Percentiles rank a stretch among this genome's conserved stretches.
Evolutionary conservation across 768 basidiomycete species (phyloP).

Genomic region (Tricholoma flavovirens): DNA sequence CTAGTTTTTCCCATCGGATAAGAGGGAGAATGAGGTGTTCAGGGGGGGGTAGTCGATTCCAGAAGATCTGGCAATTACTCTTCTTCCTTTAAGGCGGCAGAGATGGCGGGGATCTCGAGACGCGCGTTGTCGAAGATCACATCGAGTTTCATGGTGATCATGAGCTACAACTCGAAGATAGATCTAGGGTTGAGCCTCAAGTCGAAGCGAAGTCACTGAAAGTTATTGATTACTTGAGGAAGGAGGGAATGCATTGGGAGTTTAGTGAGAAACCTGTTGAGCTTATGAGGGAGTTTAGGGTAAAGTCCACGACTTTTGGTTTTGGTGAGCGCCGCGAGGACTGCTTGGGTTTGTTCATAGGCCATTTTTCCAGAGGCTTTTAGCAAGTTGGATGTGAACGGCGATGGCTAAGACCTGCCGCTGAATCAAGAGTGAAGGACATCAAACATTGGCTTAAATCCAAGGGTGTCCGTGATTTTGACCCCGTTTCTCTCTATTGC

Average conservation of each 20-base stretch:
- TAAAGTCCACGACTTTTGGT: slow-evolving; percentile 17
- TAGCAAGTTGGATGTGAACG: slow-evolving; percentile 56
- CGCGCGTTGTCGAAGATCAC: slow-evolving; percentile 87
- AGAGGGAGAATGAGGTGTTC: slow-evolving; percentile 73
- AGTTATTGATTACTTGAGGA: slow-evolving; percentile 87
- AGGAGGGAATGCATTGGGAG: slow-evolving; percentile 85
- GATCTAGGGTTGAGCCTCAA: slow-evolving; percentile 94
- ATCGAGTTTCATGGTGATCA: slow-evolving; percentile 87
- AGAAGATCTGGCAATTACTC: slow-evolving; percentile 53
- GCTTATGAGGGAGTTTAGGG: slow-evolving; percentile 82
- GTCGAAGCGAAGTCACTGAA: slow-evolving; percentile 89
- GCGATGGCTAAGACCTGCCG: slow-evolving; percentile 61
- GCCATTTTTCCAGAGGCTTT: slow-evolving; percentile 83
- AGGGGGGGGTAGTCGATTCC: slow-evolving; percentile 57
- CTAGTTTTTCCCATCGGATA: slow-evolving; percentile 86
- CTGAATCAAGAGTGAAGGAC: slow-evolving; percentile 69
- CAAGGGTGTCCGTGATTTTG: slow-evolving; percentile 85
- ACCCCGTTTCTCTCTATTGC: slow-evolving; percentile 86
- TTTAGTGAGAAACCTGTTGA: slow-evolving; percentile 84
- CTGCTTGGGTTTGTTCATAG: slow-evolving; percentile 31
- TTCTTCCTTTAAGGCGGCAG: slow-evolving; percentile 75
- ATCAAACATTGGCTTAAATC: slow-evolving; percentile 81
- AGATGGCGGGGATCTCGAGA: slow-evolving; percentile 66
- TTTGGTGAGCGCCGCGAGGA: background rate
- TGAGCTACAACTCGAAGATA: slow-evolving; percentile 67